Conservation (phyloP, 371 early-diverging fungal genomes). For the Saksenaea vasiformis region DNA sequence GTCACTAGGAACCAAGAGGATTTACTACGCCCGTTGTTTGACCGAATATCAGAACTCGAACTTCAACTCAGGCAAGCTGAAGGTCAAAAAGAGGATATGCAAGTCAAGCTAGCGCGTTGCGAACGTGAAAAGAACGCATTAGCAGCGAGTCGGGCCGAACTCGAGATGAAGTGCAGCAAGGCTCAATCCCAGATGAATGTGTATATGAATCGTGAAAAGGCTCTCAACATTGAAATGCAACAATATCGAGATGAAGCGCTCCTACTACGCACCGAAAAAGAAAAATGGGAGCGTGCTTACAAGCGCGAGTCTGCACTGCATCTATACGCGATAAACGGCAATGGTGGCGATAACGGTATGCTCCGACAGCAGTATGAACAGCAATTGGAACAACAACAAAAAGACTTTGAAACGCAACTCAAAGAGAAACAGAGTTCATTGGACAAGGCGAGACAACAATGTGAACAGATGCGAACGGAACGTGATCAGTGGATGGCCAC, state of each 20-base stretch:
- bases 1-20: background rate
- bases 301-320: conserved; percentile 36
- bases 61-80: background rate
- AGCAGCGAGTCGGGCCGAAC: conserved; percentile 20
- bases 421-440: conserved; percentile 43
- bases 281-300: conserved; percentile 31
- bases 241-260: conserved; percentile 34
- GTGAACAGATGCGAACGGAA: conserved; percentile 28
- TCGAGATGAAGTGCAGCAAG: conserved; percentile 33
- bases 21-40: background rate
- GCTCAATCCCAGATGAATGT: conserved; percentile 26
- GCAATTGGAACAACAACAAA: conserved; percentile 41
- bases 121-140: conserved; percentile 1
- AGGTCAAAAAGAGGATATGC: background rate
- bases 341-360: conserved; percentile 18
- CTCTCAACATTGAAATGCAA: conserved; percentile 24
- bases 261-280: conserved; percentile 29
- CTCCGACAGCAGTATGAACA: conserved; percentile 37
- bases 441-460: conserved; percentile 31
- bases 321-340: conserved; percentile 17
- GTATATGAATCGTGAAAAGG: conserved; percentile 16
- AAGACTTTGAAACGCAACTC: conserved; percentile 46
- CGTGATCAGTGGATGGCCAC: conserved; percentile 32
- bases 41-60: background rate
- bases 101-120: background rate